These are phyloP conservation scores for Agarophyton chilense DNA, from an alignment of 23 red algal species.

Conservation along the genomic window DNA sequence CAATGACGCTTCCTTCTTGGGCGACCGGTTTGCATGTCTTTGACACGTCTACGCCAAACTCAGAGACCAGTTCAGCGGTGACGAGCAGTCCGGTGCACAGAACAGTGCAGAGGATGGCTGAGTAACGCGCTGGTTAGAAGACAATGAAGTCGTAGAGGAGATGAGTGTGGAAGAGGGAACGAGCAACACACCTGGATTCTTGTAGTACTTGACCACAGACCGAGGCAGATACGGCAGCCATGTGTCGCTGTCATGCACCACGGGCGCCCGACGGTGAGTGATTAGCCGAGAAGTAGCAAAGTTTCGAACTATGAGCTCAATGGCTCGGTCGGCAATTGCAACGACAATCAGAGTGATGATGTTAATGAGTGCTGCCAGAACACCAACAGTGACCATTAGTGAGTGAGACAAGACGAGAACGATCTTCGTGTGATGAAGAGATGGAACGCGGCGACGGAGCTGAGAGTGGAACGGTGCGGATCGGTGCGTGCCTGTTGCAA, in stretches of 20 bases:
- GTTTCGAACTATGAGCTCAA: slow-evolving; percentile 15
- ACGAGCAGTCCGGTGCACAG: slow-evolving; percentile 44
- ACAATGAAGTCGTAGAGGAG: neutral
- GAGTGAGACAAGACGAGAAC: neutral
- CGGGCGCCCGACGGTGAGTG: neutral
- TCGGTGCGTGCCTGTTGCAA: too few species aligned
- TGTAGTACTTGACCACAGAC: slow-evolving; percentile 36
- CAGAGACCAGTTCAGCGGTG: slow-evolving; percentile 42
- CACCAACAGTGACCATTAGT: slow-evolving; percentile 15
- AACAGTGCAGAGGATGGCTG: slow-evolving; percentile 54
- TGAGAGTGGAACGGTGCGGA: neutral
- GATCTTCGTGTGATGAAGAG: neutral
- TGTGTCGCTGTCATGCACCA: slow-evolving; percentile 48
- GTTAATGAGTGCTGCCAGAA: slow-evolving; percentile 19
- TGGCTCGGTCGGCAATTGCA: slow-evolving; percentile 19
- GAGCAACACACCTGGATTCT: slow-evolving; percentile 29
- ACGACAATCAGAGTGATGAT: slow-evolving; percentile 17
- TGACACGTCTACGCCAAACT: slow-evolving; percentile 49
- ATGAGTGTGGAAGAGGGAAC: neutral
- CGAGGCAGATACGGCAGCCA: slow-evolving; percentile 17
- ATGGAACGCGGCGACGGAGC: neutral
- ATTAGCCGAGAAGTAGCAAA: slow-evolving; percentile 48
- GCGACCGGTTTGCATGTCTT: slow-evolving; percentile 10
- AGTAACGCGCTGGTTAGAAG: neutral
- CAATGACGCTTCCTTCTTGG: slow-evolving; percentile 21